phyloP scores from a whole-genome alignment of 352 stramenopile species.

The Phytophthora meadii region DNA sequence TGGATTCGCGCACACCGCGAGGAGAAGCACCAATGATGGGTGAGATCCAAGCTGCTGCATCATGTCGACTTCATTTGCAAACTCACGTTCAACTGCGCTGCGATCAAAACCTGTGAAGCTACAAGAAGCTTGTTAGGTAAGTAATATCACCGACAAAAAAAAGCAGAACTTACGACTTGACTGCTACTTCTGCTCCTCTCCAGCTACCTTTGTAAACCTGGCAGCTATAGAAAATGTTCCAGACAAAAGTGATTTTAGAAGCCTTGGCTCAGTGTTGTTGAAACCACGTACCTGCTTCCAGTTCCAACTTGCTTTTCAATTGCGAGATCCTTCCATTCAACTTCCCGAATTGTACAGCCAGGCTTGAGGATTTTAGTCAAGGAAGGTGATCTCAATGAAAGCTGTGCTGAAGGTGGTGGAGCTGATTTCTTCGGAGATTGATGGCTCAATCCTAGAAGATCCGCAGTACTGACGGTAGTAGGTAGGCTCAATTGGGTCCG shows the following conservation, averaged over 20 bases:
- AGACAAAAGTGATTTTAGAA: neutral
- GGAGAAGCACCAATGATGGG: conserved; percentile 73
- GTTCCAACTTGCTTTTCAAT: conserved; percentile 66
- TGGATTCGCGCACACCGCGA: conserved; percentile 67
- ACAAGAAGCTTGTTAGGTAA: neutral
- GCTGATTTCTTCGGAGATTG: conserved; percentile 8
- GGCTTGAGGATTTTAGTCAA: conserved; percentile 29
- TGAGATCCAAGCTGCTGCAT: conserved; percentile 71
- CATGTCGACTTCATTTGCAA: conserved; percentile 78
- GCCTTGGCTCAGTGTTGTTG: no score
- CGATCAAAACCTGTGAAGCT: conserved; percentile 66
- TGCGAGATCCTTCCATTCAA: conserved; percentile 46
- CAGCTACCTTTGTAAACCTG: conserved; percentile 82
- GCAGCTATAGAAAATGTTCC: conserved; percentile 45
- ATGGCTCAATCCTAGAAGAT: conserved; percentile 40
- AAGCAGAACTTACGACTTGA: conserved; percentile 65
- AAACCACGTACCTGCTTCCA: conserved; percentile 60
- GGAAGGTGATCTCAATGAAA: conserved; percentile 3
- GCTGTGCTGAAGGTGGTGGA: conserved; percentile 6
- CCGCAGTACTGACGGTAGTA: conserved; percentile 23
- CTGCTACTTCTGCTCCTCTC: conserved; percentile 74
- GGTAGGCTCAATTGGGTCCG: conserved; percentile 9
- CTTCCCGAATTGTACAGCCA: conserved; percentile 37
- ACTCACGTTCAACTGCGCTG: conserved; percentile 67
- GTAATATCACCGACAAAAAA: neutral